Evolutionary conservation across 108 stramenopile genomes (phyloP), one percentile per base, ranked within the genome.

Genomic region (Cylindrotheca fusiformis): DNA sequence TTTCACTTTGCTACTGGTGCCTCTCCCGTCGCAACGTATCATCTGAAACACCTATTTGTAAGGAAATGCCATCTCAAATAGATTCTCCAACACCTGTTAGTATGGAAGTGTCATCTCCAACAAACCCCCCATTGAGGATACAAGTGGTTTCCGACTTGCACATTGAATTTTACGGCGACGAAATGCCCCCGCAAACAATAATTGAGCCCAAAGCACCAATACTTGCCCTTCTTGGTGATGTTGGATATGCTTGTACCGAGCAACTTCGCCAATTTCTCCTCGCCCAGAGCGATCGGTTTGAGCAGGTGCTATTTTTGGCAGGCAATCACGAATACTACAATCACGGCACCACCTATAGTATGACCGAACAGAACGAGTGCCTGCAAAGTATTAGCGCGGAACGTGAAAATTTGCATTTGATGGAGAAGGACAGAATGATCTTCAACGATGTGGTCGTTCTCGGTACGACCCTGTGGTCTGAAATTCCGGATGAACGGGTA

Each of bases 241-340:
- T 60, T 21, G 59, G 59, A 17, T 23, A 31, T 10, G 59, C 59
- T 18, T 60, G 36, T 47, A 29, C 47, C 8, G 41, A 60, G 17
- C n/a, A 19, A n/a, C 44, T 60, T 19, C 33, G 59, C 4, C 8
- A 20, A 10, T 60, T 60, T 47, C 59, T 60, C 26, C 23, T 48
- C 12, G 3, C 26, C n/a, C 59, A 60, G 41, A 8, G 46, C 59
- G 28, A 60, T 60, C 59, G 44, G 59, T 60, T 60, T 30, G 28
- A 60, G 46, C 41, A 48, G 44, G 59, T 60, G 3, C 41, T 44
- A 21, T 60, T 60, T 18, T 5, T 60, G 18, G 59, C 59, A 8
- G 59, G 59, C 17, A 60, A 60, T 46, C 59, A 60, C 59, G 59
- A 60, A 47, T 60, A 31, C 20, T 60, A 60, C 59, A 60, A 60